A percentile compares a stretch with the other conserved stretches of the same genome.
phyloP scores from a whole-genome alignment of 2,329 filamentous ascomycete species.

The Alternaria longipes region DNA sequence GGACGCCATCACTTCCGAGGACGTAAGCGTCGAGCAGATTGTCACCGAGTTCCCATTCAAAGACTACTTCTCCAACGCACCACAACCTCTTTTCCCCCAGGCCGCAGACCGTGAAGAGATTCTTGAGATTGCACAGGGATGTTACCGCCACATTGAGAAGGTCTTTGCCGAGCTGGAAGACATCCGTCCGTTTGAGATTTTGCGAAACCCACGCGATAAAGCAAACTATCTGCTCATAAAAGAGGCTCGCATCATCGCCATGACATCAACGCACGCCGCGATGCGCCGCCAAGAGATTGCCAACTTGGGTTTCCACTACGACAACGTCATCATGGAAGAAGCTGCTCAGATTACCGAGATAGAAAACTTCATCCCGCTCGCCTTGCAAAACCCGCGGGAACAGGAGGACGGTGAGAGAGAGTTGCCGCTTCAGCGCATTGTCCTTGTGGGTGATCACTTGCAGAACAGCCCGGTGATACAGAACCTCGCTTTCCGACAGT shows the following conservation, averaged over 20 bases:
- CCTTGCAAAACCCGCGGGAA: constrained; percentile 78
- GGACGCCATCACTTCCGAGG: constrained; percentile 65
- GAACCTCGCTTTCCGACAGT: constrained; percentile 91
- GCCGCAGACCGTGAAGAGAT: constrained; percentile 71
- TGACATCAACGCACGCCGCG: constrained; percentile 98
- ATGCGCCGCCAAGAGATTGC: constrained; percentile 93
- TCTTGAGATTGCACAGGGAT: constrained; percentile 81
- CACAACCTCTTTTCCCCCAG: constrained; percentile 81
- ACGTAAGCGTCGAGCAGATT: constrained; percentile 68
- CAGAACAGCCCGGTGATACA: constrained; percentile 98
- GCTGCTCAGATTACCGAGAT: constrained; percentile 97
- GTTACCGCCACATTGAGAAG: constrained; percentile 86
- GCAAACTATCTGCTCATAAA: constrained; percentile 95
- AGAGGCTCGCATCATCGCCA: constrained; percentile 96
- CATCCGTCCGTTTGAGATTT: constrained; percentile 92
- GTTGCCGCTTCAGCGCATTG: constrained; percentile 82
- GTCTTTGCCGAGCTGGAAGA: constrained; percentile 94
- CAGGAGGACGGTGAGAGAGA: constrained; percentile 66
- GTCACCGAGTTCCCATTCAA: constrained; percentile 85
- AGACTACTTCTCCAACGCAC: constrained; percentile 84
- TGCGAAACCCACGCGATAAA: constrained; percentile 88
- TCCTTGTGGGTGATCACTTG: constrained; percentile 93
- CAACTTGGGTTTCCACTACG: constrained; percentile 91
- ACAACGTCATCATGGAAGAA: constrained; percentile 98
- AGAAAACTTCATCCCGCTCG: constrained; percentile 93